Evolutionary conservation across 2,329 filamentous ascomycete genomes (phyloP), one percentile per base, ranked within the genome.

Genomic region (Scorias spongiosa): DNA sequence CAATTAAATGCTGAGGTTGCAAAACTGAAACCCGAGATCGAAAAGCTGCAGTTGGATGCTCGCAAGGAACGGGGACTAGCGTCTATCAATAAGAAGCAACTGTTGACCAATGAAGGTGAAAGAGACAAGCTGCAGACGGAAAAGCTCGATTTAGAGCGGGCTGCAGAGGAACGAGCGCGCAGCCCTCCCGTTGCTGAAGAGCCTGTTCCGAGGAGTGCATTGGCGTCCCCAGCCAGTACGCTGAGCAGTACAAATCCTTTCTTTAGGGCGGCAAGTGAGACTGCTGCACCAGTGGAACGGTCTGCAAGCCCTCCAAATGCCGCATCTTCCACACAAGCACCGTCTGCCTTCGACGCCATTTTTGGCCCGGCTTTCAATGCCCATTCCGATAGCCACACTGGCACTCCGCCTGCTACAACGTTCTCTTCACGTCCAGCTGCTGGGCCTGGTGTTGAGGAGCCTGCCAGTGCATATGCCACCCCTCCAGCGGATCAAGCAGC

Each of bases 1-100:
- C 74, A 80, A 42, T 74, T 86, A 37, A 98, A 94, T 57, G 72
- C 76, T 10, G 86, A 93, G 62, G 80, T 94, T 53, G 73, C 77
- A 14, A 81, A 87, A 62, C 68, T 96, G 36, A 93, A 87, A 62
- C 87, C 88, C 29, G 81, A 89, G 52, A 78, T 98, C 42, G 91
- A 98, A 61, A 96, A 95, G 69, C 73, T 93, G 54, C 87, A 84
- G 61, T 85, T 82, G 10, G 87, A 95, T 54, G 87, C 87, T 20
- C 80, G 91, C 37, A 91, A 96, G 62, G 88, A 96, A 59, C 96
- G 93, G 67, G 91, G 91, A 14, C 72, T 96, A 51, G 89, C 93
- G 28, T 88, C 91, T 38, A 98, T 98, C 66, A 95, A 95, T 67
- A 96, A 93, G 72, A 98, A 98, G 68, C 91, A 98, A 65, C 70